A percentile compares a stretch with the other conserved stretches of the same genome.
Conservation (phyloP, 208 protist species). For the Wallacemonas sp. region DNA sequence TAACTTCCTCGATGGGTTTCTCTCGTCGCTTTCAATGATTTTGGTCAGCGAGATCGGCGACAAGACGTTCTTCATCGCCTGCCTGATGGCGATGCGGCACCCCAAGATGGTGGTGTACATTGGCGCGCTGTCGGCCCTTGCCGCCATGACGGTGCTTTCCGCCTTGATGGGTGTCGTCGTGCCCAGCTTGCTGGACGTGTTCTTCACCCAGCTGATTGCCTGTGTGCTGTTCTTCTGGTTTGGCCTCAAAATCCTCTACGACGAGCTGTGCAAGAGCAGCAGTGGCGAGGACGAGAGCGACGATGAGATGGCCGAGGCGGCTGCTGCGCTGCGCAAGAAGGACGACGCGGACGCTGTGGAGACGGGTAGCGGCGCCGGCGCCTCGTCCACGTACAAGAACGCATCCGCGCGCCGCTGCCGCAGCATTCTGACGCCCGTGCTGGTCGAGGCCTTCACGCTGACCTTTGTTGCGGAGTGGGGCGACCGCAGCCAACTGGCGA, state of each 20-base stretch:
- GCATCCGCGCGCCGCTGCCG: slow-evolving; percentile 51
- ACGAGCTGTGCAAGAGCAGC: slow-evolving; percentile 59
- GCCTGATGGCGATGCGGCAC: slow-evolving; percentile 95
- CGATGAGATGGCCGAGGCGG: slow-evolving; percentile 90
- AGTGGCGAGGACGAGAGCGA: slow-evolving; percentile 69
- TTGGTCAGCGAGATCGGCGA: slow-evolving; percentile 94
- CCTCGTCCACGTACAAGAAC: slow-evolving; percentile 41
- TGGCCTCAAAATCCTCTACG: slow-evolving; percentile 87
- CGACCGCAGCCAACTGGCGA: slow-evolving; percentile 96
- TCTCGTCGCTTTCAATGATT: slow-evolving; percentile 92
- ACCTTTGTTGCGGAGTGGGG: slow-evolving; percentile 98
- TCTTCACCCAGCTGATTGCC: slow-evolving; percentile 86
- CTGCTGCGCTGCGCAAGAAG: slow-evolving; percentile 70
- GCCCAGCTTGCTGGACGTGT: slow-evolving; percentile 81
- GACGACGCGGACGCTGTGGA: slow-evolving; percentile 71
- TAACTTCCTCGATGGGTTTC: slow-evolving; percentile 74
- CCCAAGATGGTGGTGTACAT: slow-evolving; percentile 79
- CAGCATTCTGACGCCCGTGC: slow-evolving; percentile 60
- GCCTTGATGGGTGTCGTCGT: slow-evolving; percentile 83
- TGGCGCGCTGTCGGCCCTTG: slow-evolving; percentile 87
- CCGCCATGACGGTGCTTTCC: slow-evolving; percentile 94
- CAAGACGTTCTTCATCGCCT: slow-evolving; percentile 97
- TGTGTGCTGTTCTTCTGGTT: slow-evolving; percentile 91
- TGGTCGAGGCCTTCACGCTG: slow-evolving; percentile 94
- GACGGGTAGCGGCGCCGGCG: slow-evolving; percentile 42